Base-by-base conservation (phyloP, 768 basidiomycete species). In the Phanerochaete sordida region DNA sequence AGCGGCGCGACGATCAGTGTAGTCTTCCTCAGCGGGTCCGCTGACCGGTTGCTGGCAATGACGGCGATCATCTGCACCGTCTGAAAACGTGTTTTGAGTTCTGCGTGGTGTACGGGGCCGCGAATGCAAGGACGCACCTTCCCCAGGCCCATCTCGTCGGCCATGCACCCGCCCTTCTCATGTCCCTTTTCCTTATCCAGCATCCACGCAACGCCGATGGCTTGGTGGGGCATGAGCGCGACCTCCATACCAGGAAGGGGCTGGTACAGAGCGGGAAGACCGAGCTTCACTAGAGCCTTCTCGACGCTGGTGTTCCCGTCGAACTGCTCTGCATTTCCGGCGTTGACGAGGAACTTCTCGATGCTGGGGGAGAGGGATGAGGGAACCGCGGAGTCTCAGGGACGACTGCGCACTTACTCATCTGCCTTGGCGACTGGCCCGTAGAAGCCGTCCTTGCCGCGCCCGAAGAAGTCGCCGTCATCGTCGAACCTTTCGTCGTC, bases 1-100 rank as follows among this genome's bases (percentile, higher is more conserved):
- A 85, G 70, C 7, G 86, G 87, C 1, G 86, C 85, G 26, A 91
- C 69, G 58, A 93, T 83, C 0, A 93, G 77, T 24, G 82, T 91
- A 0, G 84, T 83, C 71, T 87, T 88, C 70, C 80, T 76, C 23
- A 68, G 69, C 0, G 78, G 77, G 62, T 88, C 78, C 1, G 65
- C 58, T 0, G 85, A 79, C 7, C 68, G 74, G 66, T 90, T 87
- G 56, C 75, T 75, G 27, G 81, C 72, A 65, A 90, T 82, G 1
- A 77, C 67, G 0, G 88, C 84, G 53, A 91, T 90, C 71, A 68
- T 71, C 49, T 71, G 70, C 9, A 72, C 66, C 27, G 70, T 72
- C 65, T 67, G 19, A 15, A 19, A 24, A 16, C 39, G 26, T 6
- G 13, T 9, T 15, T 44, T 13, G 37, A 50, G 39, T 24, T 23